A percentile compares a stretch with the other conserved stretches of the same genome.
These are phyloP conservation scores for Phytophthora agathidicida DNA, from an alignment of 352 stramenopile genomes.

Conservation along the genomic window DNA sequence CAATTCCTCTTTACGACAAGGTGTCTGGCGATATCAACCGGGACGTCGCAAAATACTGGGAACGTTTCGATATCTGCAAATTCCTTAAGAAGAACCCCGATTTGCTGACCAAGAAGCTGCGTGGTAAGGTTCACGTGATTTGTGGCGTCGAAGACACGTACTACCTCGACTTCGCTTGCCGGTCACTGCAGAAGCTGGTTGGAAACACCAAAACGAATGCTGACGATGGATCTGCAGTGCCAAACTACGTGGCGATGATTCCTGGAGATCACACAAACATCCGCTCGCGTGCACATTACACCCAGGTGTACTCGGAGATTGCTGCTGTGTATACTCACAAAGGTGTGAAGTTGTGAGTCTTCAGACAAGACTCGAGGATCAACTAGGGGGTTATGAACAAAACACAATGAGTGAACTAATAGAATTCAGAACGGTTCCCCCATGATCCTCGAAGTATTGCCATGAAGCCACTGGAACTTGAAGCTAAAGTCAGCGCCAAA, in stretches of 20 bases:
- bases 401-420: not conserved
- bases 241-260: constrained; percentile 75
- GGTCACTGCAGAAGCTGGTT: constrained; percentile 60
- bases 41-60: constrained; percentile 64
- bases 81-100: constrained; percentile 42
- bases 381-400: not conserved
- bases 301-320: constrained; percentile 70
- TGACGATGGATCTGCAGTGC: constrained; percentile 31
- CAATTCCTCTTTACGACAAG: constrained; percentile 76
- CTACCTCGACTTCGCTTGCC: constrained; percentile 75
- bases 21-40: constrained; percentile 69
- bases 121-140: constrained; percentile 74
- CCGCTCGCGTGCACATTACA: constrained; percentile 68
- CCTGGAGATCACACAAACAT: constrained; percentile 77
- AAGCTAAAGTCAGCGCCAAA: constrained; percentile 40
- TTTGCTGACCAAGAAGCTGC: constrained; percentile 48
- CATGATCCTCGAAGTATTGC: constrained; percentile 5
- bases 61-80: constrained; percentile 71
- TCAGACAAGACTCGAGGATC: not conserved
- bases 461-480: constrained; percentile 31
- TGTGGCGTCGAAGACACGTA: constrained; percentile 79
- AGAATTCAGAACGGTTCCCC: not conserved
- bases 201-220: constrained; percentile 26
- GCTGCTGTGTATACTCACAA: constrained; percentile 35
- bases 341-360: not conserved